Conservation (phyloP, 208 protist genomes). For the Lotmaria passim region DNA sequence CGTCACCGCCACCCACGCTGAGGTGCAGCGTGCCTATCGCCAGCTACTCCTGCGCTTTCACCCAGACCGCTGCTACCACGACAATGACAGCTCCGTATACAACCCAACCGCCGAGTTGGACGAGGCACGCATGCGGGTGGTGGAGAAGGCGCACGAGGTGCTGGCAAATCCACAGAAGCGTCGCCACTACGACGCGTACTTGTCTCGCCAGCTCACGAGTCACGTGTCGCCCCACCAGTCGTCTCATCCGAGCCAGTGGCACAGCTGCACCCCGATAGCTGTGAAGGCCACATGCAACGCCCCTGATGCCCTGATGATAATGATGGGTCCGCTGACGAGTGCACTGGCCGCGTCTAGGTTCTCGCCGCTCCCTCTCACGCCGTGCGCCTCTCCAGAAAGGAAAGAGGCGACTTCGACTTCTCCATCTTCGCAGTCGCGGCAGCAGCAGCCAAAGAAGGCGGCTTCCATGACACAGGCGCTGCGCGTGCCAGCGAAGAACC, state of each 20-base stretch:
- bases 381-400: neutral
- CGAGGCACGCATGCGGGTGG: neutral
- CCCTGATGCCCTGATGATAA: neutral
- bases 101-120: constrained; percentile 14
- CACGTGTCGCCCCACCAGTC: neutral
- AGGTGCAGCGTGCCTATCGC: constrained; percentile 24
- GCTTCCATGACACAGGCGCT: neutral
- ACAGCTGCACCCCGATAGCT: neutral
- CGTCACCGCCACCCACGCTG: constrained; percentile 18
- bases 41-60: constrained; percentile 22
- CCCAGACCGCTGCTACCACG: constrained; percentile 29
- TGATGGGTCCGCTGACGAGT: neutral
- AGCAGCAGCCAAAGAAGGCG: neutral
- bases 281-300: neutral
- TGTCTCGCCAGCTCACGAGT: neutral
- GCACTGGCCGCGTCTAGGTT: neutral
- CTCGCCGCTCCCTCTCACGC: neutral
- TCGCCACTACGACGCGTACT: constrained; percentile 21
- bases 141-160: constrained; percentile 16
- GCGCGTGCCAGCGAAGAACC: neutral
- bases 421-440: too few relatives aligned
- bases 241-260: neutral
- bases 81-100: constrained; percentile 39
- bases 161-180: constrained; percentile 24
- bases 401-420: too few relatives aligned